A percentile compares a stretch with the other conserved stretches of the same genome.
Conservation (phyloP, 1,284 basidiomycete genomes). For the Pascua guehoae region DNA sequence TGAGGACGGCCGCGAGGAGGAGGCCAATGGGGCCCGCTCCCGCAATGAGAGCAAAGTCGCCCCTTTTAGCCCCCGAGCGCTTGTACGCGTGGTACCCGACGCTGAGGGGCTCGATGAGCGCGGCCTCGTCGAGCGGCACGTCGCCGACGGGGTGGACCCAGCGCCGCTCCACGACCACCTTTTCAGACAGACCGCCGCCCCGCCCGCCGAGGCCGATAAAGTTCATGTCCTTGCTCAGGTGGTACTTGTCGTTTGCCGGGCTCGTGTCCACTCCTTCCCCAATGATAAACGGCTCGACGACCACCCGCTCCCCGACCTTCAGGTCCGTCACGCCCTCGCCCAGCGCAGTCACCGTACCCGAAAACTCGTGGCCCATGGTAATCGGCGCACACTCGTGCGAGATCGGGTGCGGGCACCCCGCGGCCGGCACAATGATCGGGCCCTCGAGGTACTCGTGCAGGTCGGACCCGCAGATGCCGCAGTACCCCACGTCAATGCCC, state of each 20-base stretch:
- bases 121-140: conserved; percentile 17
- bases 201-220: conserved; percentile 19
- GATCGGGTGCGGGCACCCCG: conserved; percentile 8
- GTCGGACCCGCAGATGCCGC: conserved; percentile 15
- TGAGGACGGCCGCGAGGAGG: conserved; percentile 17
- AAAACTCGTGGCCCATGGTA: conserved; percentile 46
- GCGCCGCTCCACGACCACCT: conserved; percentile 16
- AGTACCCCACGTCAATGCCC: conserved; percentile 18
- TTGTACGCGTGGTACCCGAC: conserved; percentile 17
- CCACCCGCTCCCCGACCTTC: conserved; percentile 43
- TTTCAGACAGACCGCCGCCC: conserved; percentile 16
- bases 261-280: conserved; percentile 9
- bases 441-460: conserved; percentile 18
- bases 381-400: conserved; percentile 26
- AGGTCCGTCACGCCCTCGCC: conserved; percentile 28
- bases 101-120: conserved; percentile 18
- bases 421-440: conserved; percentile 9
- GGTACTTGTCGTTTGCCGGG: conserved; percentile 11
- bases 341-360: conserved; percentile 34
- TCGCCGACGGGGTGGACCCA: conserved; percentile 20
- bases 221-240: conserved; percentile 17
- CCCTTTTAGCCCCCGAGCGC: conserved; percentile 12
- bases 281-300: conserved; percentile 42
- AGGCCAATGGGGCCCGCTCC: conserved; percentile 18
- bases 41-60: conserved; percentile 15